A percentile compares a stretch with the other conserved stretches of the same genome.
phyloP scores from a whole-genome alignment of 345 rosid genomes.

The Noccaea bulbosa region DNA sequence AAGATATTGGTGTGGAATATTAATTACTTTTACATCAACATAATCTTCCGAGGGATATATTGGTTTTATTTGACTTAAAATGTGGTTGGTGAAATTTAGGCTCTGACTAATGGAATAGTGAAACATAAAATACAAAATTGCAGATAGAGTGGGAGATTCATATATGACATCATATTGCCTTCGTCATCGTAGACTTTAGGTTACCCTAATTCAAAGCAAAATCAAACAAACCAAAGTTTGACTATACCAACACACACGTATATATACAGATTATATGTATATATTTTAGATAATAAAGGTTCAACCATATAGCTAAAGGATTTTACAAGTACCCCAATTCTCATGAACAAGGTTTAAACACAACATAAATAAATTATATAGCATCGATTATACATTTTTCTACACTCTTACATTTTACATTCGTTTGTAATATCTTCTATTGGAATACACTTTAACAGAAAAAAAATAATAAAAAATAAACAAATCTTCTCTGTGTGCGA shows the following conservation, averaged over 20 bases:
- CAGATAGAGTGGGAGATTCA: background rate
- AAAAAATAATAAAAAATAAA: too few species aligned
- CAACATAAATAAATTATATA: slow-evolving; percentile 9
- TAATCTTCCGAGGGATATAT: background rate
- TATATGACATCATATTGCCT: slow-evolving; percentile 28
- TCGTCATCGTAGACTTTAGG: slow-evolving; percentile 29
- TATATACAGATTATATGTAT: background rate
- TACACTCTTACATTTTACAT: too few species aligned
- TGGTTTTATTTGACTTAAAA: slow-evolving; percentile 31
- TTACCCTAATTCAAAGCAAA: slow-evolving; percentile 8
- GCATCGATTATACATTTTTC: too few species aligned
- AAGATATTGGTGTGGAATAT: too few species aligned
- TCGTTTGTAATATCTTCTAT: too few species aligned
- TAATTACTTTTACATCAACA: too few species aligned
- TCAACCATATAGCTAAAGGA: background rate
- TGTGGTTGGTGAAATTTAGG: slow-evolving; percentile 33
- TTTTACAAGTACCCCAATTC: background rate
- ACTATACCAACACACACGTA: slow-evolving; percentile 14
- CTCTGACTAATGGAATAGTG: slow-evolving; percentile 10
- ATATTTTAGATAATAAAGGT: background rate
- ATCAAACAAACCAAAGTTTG: slow-evolving; percentile 34
- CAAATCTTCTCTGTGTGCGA: too few species aligned
- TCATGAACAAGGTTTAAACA: slow-evolving; percentile 8
- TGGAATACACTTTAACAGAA: too few species aligned
- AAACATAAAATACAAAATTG: background rate